These are phyloP conservation scores for Brettanomyces sp. DNA, from an alignment of 805 yeast species.

Conservation along the genomic window DNA sequence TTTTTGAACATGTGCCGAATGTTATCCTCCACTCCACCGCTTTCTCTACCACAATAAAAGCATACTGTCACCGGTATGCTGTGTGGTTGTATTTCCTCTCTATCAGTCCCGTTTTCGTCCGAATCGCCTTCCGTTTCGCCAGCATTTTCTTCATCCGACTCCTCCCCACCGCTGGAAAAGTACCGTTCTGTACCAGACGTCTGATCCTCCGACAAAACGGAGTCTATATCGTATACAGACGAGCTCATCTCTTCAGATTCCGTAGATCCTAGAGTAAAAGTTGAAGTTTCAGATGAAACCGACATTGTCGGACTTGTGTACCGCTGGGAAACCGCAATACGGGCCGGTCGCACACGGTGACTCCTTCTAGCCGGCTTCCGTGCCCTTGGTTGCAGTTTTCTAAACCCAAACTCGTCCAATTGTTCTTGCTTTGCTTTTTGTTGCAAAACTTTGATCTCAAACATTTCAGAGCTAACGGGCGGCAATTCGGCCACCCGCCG, in stretches of 20 bases:
- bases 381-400: not conserved
- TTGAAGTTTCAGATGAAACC: constrained; percentile 32
- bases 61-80: constrained; percentile 33
- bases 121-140: constrained; percentile 2
- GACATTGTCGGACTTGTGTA: constrained; percentile 42
- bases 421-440: constrained; percentile 18
- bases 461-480: constrained; percentile 36
- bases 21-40: constrained; percentile 31
- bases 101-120: constrained; percentile 10
- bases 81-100: constrained; percentile 8
- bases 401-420: constrained; percentile 46
- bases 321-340: not conserved
- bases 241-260: not conserved
- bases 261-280: constrained; percentile 38
- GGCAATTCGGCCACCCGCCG: constrained; percentile 83
- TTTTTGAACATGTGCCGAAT: constrained; percentile 63
- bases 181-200: not conserved
- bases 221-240: constrained; percentile 7
- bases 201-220: constrained; percentile 6
- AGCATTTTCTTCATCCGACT: constrained; percentile 3
- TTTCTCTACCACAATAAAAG: constrained; percentile 38
- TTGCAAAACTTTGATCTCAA: constrained; percentile 20
- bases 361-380: not conserved
- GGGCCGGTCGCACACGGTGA: constrained; percentile 12
- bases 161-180: constrained; percentile 8